Base-by-base conservation (phyloP, 2,329 filamentous ascomycete genomes). In the Fusarium pininemorale region DNA sequence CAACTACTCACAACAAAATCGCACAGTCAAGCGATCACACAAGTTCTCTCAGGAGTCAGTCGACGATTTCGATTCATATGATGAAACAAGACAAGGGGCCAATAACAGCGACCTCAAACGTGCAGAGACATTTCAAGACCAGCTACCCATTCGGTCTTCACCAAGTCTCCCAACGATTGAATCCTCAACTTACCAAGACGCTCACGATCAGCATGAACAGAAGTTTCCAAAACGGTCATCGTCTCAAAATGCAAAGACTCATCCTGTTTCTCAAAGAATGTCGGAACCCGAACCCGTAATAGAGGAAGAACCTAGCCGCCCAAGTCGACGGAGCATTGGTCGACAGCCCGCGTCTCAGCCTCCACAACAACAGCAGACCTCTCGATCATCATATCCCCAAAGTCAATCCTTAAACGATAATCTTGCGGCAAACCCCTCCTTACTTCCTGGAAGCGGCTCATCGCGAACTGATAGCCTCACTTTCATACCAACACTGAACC, bases 401-500 rank as follows among this genome's bases (percentile, higher is more conserved):
- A 74, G 75, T 18, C 77, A 79, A 59, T 74, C 79, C 6, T 50
- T 80, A 26, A 79, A 66, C 42, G 80, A 82, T n/a, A 79, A 77
- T 35, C 66, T 80, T 16, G 73, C 79, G 7, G 76, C 81, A 20
- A 80, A 74, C 32, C 90, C 92, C 7, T 90, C 93, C n/a, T 86
- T 90, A 35, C 83, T 96, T 5, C 91, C 93, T 28, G 92, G 92
- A 18, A 91, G 90, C 63, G 90, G 86, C 64, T 91, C 89, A 13
- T 84, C 81, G 12, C 89, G 93, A 51, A 96, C 94, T 2, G 94
- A 96, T 81, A 90, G 88, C 55, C 85, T 97, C 20, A 94, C 94
- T 0, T 92, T 95, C 75, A 95, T 96, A 58, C 94, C 95, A 1
- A 96, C 92, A 1, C 85, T 93, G 50, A 85, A 66, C 78, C 59